Evolutionary conservation across 2,329 filamentous ascomycete species (phyloP).

Genomic region (Bipolaris oryzae): DNA sequence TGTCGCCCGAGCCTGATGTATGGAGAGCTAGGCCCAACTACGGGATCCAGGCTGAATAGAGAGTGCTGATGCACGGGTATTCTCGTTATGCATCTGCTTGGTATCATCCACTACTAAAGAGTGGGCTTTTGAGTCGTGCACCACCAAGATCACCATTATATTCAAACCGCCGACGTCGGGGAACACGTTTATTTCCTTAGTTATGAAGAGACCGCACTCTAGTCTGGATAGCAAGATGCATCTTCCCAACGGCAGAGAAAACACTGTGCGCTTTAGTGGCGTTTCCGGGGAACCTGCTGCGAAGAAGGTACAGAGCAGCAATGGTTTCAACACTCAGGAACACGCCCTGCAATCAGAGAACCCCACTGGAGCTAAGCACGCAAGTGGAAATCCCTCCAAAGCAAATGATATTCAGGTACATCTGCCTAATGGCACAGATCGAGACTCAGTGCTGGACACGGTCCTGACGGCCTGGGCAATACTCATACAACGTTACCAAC

Average conservation of each 20-base stretch:
- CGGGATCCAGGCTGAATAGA: slow-evolving; percentile 20
- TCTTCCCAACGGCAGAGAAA: slow-evolving; percentile 25
- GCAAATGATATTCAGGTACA: slow-evolving; percentile 26
- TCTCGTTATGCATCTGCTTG: slow-evolving; percentile 23
- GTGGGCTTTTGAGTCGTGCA: slow-evolving; percentile 19
- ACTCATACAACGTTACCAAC: slow-evolving; percentile 40
- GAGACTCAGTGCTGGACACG: slow-evolving; percentile 26
- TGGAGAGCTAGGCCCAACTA: slow-evolving; percentile 21
- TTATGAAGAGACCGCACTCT: slow-evolving; percentile 8
- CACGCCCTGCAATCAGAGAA: slow-evolving; percentile 15
- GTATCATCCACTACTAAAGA: slow-evolving; percentile 31
- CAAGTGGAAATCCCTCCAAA: slow-evolving; percentile 10
- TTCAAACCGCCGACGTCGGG: slow-evolving; percentile 4
- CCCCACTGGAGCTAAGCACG: not conserved
- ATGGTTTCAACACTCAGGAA: slow-evolving; percentile 13
- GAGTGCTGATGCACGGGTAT: slow-evolving; percentile 9
- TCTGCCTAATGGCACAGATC: slow-evolving; percentile 12
- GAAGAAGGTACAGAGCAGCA: slow-evolving; percentile 23
- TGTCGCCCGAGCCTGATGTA: slow-evolving; percentile 18
- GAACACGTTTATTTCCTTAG: slow-evolving; percentile 1
- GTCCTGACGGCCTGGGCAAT: slow-evolving; percentile 42
- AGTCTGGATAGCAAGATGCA: slow-evolving; percentile 25
- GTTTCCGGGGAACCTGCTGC: slow-evolving; percentile 21
- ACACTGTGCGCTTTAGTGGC: slow-evolving; percentile 22
- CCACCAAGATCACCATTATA: slow-evolving; percentile 11